phyloP scores from a whole-genome alignment of 768 basidiomycete genomes.

The Chalciporus chontae region DNA sequence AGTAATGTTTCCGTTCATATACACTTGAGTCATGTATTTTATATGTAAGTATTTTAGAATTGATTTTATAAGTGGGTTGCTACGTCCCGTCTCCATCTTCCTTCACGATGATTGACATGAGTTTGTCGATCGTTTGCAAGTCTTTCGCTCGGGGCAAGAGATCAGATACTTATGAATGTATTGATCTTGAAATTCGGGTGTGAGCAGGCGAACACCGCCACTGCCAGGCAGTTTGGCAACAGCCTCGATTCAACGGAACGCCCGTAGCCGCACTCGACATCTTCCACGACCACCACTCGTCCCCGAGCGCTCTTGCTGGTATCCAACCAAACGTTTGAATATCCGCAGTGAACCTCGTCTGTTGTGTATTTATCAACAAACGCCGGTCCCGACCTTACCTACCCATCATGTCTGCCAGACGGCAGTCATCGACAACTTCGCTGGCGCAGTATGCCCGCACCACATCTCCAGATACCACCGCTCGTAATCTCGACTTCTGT shows the following conservation, averaged over 20 bases:
- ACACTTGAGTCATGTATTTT: no score
- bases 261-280: not conserved
- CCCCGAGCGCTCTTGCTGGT: not conserved
- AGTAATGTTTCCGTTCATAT: no score
- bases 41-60: no score
- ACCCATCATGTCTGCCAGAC: constrained; percentile 61
- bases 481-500: constrained; percentile 80
- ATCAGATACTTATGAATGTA: no score
- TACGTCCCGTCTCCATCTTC: no score
- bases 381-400: constrained; percentile 12
- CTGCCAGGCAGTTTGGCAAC: constrained; percentile 7
- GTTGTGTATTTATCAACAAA: constrained; percentile 12
- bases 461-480: constrained; percentile 41
- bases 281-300: not conserved
- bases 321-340: not conserved
- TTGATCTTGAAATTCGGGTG: no score
- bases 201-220: constrained; percentile 13
- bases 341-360: constrained; percentile 18
- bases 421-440: constrained; percentile 81
- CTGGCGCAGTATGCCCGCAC: constrained; percentile 65
- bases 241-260: constrained; percentile 5
- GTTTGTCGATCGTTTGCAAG: no score
- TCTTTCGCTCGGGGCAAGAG: no score
- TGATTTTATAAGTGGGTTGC: no score
- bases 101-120: no score